Evolutionary conservation across 371 early-diverging fungal genomes (phyloP), one percentile per base, ranked within the genome.

Genomic region (Mucor lusitanicus): DNA sequence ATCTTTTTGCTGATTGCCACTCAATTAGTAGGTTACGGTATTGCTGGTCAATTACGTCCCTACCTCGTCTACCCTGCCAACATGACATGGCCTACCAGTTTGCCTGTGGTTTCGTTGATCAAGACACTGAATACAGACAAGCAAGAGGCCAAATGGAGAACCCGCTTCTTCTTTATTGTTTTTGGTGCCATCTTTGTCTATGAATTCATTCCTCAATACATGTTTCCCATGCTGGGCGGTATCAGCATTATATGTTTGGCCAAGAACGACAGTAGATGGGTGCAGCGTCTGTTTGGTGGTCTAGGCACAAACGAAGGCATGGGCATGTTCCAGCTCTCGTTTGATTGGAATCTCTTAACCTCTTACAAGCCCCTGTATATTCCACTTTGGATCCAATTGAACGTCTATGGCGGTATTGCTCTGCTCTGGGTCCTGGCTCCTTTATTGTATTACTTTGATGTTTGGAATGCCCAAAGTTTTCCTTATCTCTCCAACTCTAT

Each of bases 11-110:
- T 90, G 33, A 64, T 87, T 58, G 84, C 86, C 3, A 90, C 93
- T 13, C 92, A 94, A 71, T 70, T 91, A 66, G 79, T 93, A 60
- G 95, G 96, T 48, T 93, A 90, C 72, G 94, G 95, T 48, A 86
- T 95, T 70, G 84, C 90, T 11, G 98, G 97, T 19, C 78, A 94
- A 23, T 80, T 88, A 23, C 88, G 95, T 28, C 78, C 83, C 6
- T 93, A 90, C 77, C 80, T 96, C 21, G 94, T 97, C 11, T 85
- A 89, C 42, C 95, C 96, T 15, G 78, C 90, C 3, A 79, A 82
- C 39, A 95, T 97, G 94, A 82, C 94, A 39, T 97, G 97, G 96
- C 96, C 96, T 7, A 77, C 85, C 13, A 86, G 82, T 33, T 79
- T 97, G 33, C 87, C 94, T 42, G 86, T 83, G 23, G 88, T 92